Conservation (phyloP, 1,284 basidiomycete genomes). For the Volvariella volvacea region DNA sequence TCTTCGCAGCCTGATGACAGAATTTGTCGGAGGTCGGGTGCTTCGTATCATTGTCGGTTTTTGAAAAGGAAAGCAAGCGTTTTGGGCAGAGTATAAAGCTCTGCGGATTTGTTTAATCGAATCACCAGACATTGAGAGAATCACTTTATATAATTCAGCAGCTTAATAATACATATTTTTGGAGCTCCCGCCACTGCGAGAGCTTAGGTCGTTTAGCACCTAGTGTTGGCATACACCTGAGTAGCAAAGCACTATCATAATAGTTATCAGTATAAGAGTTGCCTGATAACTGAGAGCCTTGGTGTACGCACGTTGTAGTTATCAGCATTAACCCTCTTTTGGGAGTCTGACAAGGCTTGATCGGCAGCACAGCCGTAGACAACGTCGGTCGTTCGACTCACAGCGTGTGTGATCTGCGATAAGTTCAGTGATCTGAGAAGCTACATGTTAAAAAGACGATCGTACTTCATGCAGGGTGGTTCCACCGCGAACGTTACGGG, state of each 20-base stretch:
- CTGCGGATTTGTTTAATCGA: too few species aligned
- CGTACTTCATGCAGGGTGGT: slow-evolving; percentile 33
- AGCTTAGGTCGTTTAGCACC: slow-evolving; percentile 16
- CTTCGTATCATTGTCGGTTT: too few species aligned
- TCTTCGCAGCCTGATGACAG: too few species aligned
- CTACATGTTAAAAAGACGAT: neutral
- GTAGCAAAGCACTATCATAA: slow-evolving; percentile 32
- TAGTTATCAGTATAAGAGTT: neutral
- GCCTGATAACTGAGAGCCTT: neutral
- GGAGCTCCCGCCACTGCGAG: too few species aligned
- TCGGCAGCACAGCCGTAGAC: slow-evolving; percentile 30
- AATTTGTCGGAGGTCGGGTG: too few species aligned
- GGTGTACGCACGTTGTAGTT: slow-evolving; percentile 30
- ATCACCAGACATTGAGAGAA: too few species aligned
- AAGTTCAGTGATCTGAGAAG: neutral
- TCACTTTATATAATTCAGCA: too few species aligned
- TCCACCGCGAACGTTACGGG: slow-evolving; percentile 31
- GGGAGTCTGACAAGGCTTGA: slow-evolving; percentile 23
- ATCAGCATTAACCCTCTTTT: slow-evolving; percentile 28
- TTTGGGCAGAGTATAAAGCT: too few species aligned
- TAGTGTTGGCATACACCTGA: slow-evolving; percentile 29
- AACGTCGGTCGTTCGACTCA: slow-evolving; percentile 26
- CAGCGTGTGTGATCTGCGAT: slow-evolving; percentile 23
- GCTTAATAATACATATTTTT: too few species aligned
- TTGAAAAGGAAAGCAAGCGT: too few species aligned